Conservation (phyloP, 139 green algal species). For the Gonium pectorale region DNA sequence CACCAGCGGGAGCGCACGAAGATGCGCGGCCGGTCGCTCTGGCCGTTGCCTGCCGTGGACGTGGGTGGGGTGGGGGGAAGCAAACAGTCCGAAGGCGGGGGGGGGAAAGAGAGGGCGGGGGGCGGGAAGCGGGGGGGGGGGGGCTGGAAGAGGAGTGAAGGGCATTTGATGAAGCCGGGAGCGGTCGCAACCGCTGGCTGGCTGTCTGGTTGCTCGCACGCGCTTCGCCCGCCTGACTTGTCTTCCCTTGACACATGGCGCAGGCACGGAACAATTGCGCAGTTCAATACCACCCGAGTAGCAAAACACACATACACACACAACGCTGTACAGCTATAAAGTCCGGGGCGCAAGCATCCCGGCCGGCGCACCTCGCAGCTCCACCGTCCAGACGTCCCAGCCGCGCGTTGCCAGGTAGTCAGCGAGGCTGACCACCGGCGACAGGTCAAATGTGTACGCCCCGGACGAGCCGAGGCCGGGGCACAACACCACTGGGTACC, state of each 20-base stretch:
- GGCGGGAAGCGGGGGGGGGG: not conserved
- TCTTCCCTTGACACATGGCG: no score
- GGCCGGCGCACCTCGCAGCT: conserved; percentile 60
- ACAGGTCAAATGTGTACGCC: conserved; percentile 65
- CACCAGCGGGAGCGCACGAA: conserved; percentile 51
- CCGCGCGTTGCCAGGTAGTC: conserved; percentile 60
- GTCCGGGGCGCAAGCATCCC: no score
- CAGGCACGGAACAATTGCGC: no score
- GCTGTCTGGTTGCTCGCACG: no score
- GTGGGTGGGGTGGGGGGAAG: no score
- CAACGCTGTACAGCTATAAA: no score
- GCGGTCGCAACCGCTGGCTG: no score
- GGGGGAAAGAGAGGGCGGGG: not conserved
- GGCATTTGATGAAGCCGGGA: no score
- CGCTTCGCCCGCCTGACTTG: no score
- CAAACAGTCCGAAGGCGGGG: not conserved
- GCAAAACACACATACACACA: no score
- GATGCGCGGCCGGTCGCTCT: conserved; percentile 55
- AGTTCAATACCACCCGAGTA: no score
- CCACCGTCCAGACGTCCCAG: conserved; percentile 67
- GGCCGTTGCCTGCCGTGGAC: conserved; percentile 64
- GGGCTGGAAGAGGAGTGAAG: no score
- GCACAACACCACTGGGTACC: conserved; percentile 44
- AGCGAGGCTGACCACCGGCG: conserved; percentile 48
- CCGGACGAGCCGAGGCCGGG: conserved; percentile 62